Base-by-base conservation (phyloP, 1,284 basidiomycete genomes). In the Cutaneotrichosporon mucoides region DNA sequence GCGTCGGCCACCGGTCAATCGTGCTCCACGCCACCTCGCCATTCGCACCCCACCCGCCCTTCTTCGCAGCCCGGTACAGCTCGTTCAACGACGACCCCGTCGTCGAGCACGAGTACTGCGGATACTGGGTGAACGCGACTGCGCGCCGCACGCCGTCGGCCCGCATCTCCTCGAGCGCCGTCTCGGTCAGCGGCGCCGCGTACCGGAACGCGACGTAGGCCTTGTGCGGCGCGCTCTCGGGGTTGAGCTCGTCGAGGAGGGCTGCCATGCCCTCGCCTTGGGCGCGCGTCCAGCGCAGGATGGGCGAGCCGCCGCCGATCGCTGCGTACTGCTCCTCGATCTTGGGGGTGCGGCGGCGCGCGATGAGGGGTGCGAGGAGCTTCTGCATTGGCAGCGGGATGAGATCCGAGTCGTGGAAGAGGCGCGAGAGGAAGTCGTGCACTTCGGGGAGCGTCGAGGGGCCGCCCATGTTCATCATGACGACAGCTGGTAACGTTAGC, bases 401-500 rank as follows among this genome's bases (percentile, higher is more conserved):
- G 61, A 99, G 86, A 80, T 99, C 96, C 48, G 87, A 84, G 78
- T 99, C 96, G 73, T 87, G 85, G 76, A 99, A 99, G 50, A 99
- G 85, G 65, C 93, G 90, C 66, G 87, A 91, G 63, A 99, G 84
- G 77, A 98, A 99, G 78, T 87, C 85, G 72, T 90, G 82, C 5
- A 92, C 93, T 80, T 92, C 90, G 33, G 86, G 79, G 47, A 92
- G 86, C 89, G 92, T 96, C 44, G 89, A 86, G 9, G 95, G 95
- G 0, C 95, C 95, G 49, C 95, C 95, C 95, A 99, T 98, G 79
- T 98, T 99, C 81, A 99, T 83, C 88, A 99, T 90, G 38, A 99
- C 90, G 61, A 99, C 84, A 43, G 89, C 95, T 89, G 57, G 46
- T 6, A 15, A 5, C 12, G 15, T 8, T 44, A 33, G 46, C 6